A percentile compares a stretch with the other conserved stretches of the same genome.
Evolutionary conservation across 1,139 yeast genomes (phyloP).

Genomic region (Candida sanyaensis): DNA sequence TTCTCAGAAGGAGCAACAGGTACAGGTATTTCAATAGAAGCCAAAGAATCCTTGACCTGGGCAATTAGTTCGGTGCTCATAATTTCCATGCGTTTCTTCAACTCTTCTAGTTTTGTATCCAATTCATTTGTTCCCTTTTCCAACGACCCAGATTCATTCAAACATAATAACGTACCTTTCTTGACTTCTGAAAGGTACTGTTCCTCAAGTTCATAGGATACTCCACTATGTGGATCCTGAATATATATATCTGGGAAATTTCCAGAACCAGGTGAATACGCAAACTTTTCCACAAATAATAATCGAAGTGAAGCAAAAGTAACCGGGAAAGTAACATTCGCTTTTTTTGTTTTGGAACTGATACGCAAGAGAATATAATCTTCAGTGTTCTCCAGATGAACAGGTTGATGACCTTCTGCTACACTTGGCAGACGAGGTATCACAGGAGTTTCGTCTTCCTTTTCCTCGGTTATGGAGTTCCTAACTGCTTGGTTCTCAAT

Average conservation of each 20-base stretch:
- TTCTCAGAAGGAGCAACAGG: conserved; percentile 7
- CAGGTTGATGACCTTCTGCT: neutral
- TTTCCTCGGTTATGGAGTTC: conserved; percentile 2
- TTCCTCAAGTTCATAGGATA: conserved; percentile 83
- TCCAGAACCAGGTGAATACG: conserved; percentile 72
- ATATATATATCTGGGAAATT: conserved; percentile 82
- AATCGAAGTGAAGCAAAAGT: conserved; percentile 68
- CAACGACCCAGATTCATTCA: conserved; percentile 42
- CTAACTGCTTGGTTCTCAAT: conserved; percentile 9
- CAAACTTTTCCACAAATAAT: conserved; percentile 83
- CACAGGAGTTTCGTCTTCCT: neutral
- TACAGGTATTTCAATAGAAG: conserved; percentile 23
- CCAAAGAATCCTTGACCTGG: conserved; percentile 26
- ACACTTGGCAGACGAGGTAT: neutral
- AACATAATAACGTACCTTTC: conserved; percentile 60
- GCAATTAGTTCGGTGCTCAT: conserved; percentile 23
- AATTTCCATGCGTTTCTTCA: conserved; percentile 30
- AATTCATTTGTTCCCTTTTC: conserved; percentile 20
- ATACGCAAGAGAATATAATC: conserved; percentile 38
- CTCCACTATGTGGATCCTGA: conserved; percentile 57
- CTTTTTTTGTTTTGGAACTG: conserved; percentile 19
- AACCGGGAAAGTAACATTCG: conserved; percentile 46
- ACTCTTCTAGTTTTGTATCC: conserved; percentile 26
- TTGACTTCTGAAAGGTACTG: conserved; percentile 56
- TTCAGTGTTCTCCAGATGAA: neutral